These are phyloP conservation scores for Suillus variegatus DNA, from an alignment of 768 basidiomycete species.

Conservation along the genomic window DNA sequence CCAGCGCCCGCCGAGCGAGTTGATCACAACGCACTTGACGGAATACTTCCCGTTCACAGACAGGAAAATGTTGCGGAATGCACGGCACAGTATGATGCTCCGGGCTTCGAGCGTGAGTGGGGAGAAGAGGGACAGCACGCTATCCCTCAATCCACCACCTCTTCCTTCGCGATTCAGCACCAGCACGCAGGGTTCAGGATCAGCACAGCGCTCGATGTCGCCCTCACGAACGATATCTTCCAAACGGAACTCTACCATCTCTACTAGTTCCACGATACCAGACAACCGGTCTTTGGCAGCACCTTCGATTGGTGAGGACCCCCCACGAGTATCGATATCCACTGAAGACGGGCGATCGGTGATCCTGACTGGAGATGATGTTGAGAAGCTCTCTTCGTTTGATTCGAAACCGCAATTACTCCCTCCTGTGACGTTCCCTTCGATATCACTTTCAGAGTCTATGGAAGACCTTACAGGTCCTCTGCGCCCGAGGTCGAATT, in stretches of 20 bases:
- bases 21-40: slow-evolving; percentile 91
- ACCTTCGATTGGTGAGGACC: slow-evolving; percentile 40
- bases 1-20: slow-evolving; percentile 94
- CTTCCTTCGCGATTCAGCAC: slow-evolving; percentile 41
- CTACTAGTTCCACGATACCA: slow-evolving; percentile 32
- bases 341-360: slow-evolving; percentile 70
- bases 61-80: slow-evolving; percentile 87
- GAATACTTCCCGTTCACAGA: slow-evolving; percentile 96
- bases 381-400: slow-evolving; percentile 29
- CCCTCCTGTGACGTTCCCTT: slow-evolving; percentile 77
- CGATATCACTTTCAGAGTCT: slow-evolving; percentile 80
- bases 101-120: slow-evolving; percentile 47
- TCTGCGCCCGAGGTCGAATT: slow-evolving; percentile 43
- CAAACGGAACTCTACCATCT: slow-evolving; percentile 42
- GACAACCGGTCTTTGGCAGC: slow-evolving; percentile 35
- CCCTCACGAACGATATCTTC: slow-evolving; percentile 47
- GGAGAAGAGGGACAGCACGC: slow-evolving; percentile 49
- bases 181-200: slow-evolving; percentile 32
- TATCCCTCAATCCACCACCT: slow-evolving; percentile 42
- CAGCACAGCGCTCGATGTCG: slow-evolving; percentile 37
- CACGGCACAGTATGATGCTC: slow-evolving; percentile 84
- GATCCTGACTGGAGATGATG: slow-evolving; percentile 57
- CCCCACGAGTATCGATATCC: slow-evolving; percentile 75
- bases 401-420: slow-evolving; percentile 57
- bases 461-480: slow-evolving; percentile 54